phyloP scores from a whole-genome alignment of 2,329 filamentous ascomycete genomes.

The Scopulariopsis brevicaulis region DNA sequence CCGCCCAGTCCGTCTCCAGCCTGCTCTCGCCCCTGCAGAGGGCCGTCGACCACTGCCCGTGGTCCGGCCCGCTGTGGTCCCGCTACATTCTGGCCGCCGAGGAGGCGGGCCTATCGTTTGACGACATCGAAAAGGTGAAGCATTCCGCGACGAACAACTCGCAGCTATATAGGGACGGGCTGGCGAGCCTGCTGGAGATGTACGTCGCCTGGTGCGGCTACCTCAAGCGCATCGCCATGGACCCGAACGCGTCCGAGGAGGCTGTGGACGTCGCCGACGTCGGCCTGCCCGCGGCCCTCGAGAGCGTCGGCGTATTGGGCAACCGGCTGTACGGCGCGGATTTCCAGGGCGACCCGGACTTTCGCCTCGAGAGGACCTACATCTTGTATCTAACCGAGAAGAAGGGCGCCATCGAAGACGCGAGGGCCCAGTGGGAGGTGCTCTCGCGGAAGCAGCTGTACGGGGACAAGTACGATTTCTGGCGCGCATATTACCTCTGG shows the following conservation, averaged over 20 bases:
- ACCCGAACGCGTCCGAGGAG: slow-evolving; percentile 62
- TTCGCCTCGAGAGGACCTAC: slow-evolving; percentile 80
- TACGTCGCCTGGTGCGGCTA: slow-evolving; percentile 94
- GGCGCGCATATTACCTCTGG: slow-evolving; percentile 86
- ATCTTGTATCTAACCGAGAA: slow-evolving; percentile 86
- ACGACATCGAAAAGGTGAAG: slow-evolving; percentile 80
- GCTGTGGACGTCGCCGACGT: slow-evolving; percentile 84
- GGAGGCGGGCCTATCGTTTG: slow-evolving; percentile 62
- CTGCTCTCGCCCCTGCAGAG: slow-evolving; percentile 65
- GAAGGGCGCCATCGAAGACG: slow-evolving; percentile 64
- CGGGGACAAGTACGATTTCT: slow-evolving; percentile 80
- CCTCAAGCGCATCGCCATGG: slow-evolving; percentile 74
- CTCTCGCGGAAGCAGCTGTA: slow-evolving; percentile 53
- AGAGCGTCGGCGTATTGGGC: slow-evolving; percentile 73
- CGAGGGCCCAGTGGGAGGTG: slow-evolving; percentile 65
- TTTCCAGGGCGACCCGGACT: slow-evolving; percentile 80
- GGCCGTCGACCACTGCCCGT: slow-evolving; percentile 83
- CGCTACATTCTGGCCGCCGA: slow-evolving; percentile 80
- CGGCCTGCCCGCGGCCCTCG: slow-evolving; percentile 73
- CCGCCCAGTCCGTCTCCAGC: slow-evolving; percentile 19
- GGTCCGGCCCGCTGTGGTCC: slow-evolving; percentile 86
- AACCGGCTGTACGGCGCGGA: slow-evolving; percentile 60
- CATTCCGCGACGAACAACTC: slow-evolving; percentile 82
- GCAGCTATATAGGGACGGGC: slow-evolving; percentile 71
- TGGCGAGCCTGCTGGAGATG: slow-evolving; percentile 82